These are phyloP conservation scores for Corymbia maculata DNA, from an alignment of 345 rosid species.

Conservation along the genomic window DNA sequence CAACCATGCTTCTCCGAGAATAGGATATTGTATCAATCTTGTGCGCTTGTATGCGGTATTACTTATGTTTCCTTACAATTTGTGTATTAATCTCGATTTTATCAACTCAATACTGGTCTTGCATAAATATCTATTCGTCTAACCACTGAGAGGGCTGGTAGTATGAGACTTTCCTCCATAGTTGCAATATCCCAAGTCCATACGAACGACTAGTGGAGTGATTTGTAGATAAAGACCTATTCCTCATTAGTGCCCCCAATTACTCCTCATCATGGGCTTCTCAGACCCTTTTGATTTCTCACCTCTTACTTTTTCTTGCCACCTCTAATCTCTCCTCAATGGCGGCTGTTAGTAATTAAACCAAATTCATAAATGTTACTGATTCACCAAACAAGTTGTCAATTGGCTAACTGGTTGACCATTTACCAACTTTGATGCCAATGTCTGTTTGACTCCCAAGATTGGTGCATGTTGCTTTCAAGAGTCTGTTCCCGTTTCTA, in stretches of 20 bases:
- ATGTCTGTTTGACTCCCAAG: too few species aligned
- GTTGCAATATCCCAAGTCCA: neutral
- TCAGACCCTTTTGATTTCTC: neutral
- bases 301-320: neutral
- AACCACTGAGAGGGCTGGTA: neutral
- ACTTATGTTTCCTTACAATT: neutral
- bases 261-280: accelerated
- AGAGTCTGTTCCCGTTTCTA: too few species aligned
- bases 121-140: neutral
- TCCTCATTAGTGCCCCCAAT: neutral
- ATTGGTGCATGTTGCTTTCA: too few species aligned
- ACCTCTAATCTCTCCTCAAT: neutral
- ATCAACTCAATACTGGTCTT: neutral
- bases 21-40: neutral
- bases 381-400: too few species aligned
- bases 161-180: neutral
- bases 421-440: too few species aligned
- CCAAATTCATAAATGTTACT: too few species aligned
- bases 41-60: neutral
- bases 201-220: neutral
- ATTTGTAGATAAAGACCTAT: neutral
- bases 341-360: neutral
- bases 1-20: neutral
- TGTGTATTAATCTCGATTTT: neutral
- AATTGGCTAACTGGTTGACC: too few species aligned